Evolutionary conservation across 139 green algal species (phyloP), one percentile per base, ranked within the genome.

Genomic region (Marvania coccoides): DNA sequence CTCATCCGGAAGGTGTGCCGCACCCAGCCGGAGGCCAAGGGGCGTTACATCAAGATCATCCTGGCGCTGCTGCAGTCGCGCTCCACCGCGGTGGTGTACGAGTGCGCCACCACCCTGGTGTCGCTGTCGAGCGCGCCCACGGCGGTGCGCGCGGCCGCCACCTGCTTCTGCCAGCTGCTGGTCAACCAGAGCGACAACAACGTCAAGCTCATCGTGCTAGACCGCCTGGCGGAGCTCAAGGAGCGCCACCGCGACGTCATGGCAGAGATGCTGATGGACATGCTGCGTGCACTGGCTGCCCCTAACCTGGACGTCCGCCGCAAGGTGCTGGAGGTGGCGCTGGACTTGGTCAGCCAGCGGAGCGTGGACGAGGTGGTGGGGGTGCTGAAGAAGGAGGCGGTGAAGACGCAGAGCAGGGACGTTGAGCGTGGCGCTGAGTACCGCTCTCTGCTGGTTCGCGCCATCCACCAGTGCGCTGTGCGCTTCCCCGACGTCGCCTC

Each of bases 191-290:
- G 71, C 31, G 94, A 99, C 85, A 99, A 99, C 89, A 99, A 99
- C 67, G 94, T 99, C 47, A 98, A 97, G 85, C 83, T 99, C n/a
- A 99, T 99, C 67, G 90, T 99, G 54, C 81, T 99, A 56, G 93
- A 97, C 82, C 72, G 91, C 19, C 63, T 96, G 31, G 65, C 83
- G 70, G 87, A 92, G 82, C 82, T 93, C 5, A 90, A 90, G 74
- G 82, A 84, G 45, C 82, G 82, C 74, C 84, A 92, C 72, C 53
- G 58, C 13, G 81, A 92, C 45, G 75, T 94, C 28, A 86, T 96
- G 81, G 81, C 91, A 59, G 93, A 98, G 15, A 79, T 95, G 76
- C 70, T 99, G 65, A 97, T 99, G 90, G 94, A 99, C 63, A 81
- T 98, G 40, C 69, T 99, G 73, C 80, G 94, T 9, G 94, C 91